Percentiles rank a stretch among this genome's conserved stretches.
These are phyloP conservation scores for Leonotis leonurus DNA, from an alignment of 257 asterid species.

Conservation along the genomic window DNA sequence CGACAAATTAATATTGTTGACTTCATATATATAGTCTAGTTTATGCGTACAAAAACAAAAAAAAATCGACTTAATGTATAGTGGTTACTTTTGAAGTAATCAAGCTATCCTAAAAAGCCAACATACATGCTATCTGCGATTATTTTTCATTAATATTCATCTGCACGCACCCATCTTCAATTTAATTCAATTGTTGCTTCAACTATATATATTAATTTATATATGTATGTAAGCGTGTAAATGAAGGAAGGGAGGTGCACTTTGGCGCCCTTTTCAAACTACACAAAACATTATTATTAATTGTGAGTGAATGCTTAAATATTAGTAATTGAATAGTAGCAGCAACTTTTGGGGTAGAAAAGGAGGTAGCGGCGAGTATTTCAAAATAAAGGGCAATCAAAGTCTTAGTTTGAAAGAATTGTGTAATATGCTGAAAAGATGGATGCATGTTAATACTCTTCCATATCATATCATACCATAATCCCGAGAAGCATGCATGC, in stretches of 20 bases:
- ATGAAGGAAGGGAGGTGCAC: background rate
- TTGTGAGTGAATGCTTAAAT: background rate
- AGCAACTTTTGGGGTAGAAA: background rate
- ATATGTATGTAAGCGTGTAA: background rate
- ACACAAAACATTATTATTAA: background rate
- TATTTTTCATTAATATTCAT: no score
- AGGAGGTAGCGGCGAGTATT: background rate
- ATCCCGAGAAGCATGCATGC: conserved; percentile 16
- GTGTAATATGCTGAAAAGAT: background rate
- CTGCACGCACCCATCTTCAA: no score
- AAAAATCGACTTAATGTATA: no score
- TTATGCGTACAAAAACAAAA: no score
- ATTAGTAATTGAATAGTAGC: background rate
- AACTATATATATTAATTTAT: no score
- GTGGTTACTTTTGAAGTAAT: conserved; percentile 18
- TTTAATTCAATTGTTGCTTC: no score
- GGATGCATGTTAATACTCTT: background rate
- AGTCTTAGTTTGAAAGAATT: conserved; percentile 19
- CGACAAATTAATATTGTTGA: background rate
- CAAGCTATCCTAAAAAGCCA: conserved; percentile 21
- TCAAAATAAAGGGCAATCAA: background rate
- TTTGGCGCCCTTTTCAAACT: background rate
- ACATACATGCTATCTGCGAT: background rate
- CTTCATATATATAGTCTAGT: conserved; percentile 9
- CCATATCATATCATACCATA: background rate